Evolutionary conservation across 2,329 filamentous ascomycete genomes (phyloP), one percentile per base, ranked within the genome.

Genomic region (Colletotrichum spaethianum): DNA sequence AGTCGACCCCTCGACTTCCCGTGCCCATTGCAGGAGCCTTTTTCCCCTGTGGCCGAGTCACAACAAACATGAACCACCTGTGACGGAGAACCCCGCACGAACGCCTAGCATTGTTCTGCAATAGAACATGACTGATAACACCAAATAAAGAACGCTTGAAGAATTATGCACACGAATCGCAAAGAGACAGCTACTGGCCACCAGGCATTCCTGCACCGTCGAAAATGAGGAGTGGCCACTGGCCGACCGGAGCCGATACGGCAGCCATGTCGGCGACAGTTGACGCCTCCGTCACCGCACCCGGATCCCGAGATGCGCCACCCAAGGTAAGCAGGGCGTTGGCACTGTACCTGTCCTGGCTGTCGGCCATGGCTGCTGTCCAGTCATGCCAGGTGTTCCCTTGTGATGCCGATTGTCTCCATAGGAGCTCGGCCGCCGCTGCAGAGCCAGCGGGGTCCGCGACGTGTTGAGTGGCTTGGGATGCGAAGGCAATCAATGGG

Each of bases 371-470:
- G 64, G 86, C 86, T 0, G 84, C 82, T 11, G 86, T 86, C 88
- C 88, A 90, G 78, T 89, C 85, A 20, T 87, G 83, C 87, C 87
- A 90, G 0, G 86, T 82, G 72, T 85, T 88, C 9, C 81, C 82
- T 4, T 80, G 77, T 14, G 74, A 73, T 4, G 70, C 60, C 4
- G 46, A 50, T 16, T 77, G 75, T 44, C 78, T 78, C 81, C 78
- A 83, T 74, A 82, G 78, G 71, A 78, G 77, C n/a, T 80, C 79
- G 6, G 78, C 63, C 0, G 75, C 55, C 8, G 77, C 72, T 38
- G 78, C 75, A 8, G 75, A 52, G 16, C 76, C 70, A 23, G 78
- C 73, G 1, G 75, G 60, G n/a, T 74, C 73, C 23, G 63, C 63
- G n/a, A 80, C 75, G n/a, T 79, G 79, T 57, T 83, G 83, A 5